These are phyloP conservation scores for Choanephora cucurbitarum DNA, from an alignment of 371 early-diverging fungal species.

Conservation along the genomic window DNA sequence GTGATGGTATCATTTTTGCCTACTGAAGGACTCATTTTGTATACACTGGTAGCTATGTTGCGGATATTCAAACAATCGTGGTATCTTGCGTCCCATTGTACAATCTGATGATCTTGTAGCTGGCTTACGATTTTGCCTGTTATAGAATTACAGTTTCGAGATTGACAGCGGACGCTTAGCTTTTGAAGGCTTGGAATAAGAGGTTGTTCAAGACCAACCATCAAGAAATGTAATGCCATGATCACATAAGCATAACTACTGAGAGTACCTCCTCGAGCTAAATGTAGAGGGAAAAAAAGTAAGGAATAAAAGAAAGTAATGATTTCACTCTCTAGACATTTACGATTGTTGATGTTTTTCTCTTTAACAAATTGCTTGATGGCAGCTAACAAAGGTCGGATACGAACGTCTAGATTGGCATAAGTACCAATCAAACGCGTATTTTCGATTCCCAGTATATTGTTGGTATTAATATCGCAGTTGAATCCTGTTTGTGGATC, in stretches of 20 bases:
- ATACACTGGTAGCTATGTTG: not conserved
- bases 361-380: constrained; percentile 61
- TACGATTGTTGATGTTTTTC: constrained; percentile 55
- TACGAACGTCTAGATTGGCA: constrained; percentile 50
- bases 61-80: constrained; percentile 21
- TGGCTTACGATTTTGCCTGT: constrained; percentile 1
- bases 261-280: constrained; percentile 26
- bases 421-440: constrained; percentile 59
- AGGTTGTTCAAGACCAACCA: constrained; percentile 7
- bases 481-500: constrained; percentile 54
- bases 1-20: constrained; percentile 2
- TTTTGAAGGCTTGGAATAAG: constrained; percentile 27
- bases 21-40: not conserved
- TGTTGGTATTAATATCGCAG: constrained; percentile 63
- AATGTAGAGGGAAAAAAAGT: not conserved
- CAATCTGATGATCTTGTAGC: constrained; percentile 4
- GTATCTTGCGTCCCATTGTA: constrained; percentile 16
- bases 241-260: constrained; percentile 34
- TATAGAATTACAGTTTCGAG: constrained; percentile 6
- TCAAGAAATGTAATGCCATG: constrained; percentile 32
- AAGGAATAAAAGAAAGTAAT: not conserved
- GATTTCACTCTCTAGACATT: too few species aligned
- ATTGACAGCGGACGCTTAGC: constrained; percentile 3
- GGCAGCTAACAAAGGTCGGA: constrained; percentile 56
- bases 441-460: constrained; percentile 60